These are phyloP conservation scores for Pyrrhoderma noxium DNA, from an alignment of 1,284 basidiomycete species.

Conservation along the genomic window DNA sequence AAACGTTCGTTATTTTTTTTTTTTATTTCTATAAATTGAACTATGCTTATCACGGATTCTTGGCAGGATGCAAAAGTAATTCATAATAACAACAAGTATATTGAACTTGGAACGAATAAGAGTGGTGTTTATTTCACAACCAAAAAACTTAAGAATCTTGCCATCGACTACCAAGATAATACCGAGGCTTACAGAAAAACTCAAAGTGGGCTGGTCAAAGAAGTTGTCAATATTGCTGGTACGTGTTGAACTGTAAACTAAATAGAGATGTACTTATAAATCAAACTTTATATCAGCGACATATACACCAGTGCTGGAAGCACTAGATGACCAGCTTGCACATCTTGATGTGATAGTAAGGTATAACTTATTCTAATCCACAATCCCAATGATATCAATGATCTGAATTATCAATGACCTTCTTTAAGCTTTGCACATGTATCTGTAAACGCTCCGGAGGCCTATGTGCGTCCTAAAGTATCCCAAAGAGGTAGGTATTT, in stretches of 20 bases:
- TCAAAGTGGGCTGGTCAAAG: conserved; percentile 83
- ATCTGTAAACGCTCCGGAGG: conserved; percentile 77
- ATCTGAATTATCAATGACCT: conserved; percentile 3
- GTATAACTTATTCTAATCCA: conserved; percentile 32
- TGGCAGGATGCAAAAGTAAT: conserved; percentile 76
- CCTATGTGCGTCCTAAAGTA: conserved; percentile 81
- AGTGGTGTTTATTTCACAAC: conserved; percentile 94
- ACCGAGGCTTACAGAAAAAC: conserved; percentile 67
- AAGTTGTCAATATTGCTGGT: conserved; percentile 92
- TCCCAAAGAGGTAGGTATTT: conserved; percentile 67
- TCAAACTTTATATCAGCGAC: conserved; percentile 51
- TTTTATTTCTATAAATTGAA: not conserved
- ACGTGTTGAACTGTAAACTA: conserved; percentile 25
- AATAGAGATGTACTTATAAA: not conserved
- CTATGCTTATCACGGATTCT: not conserved
- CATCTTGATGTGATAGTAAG: conserved; percentile 89
- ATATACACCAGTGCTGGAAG: conserved; percentile 86
- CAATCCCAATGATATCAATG: not conserved
- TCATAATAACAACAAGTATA: conserved; percentile 64
- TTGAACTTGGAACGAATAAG: conserved; percentile 83
- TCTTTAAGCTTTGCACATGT: conserved; percentile 80
- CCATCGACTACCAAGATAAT: conserved; percentile 68
- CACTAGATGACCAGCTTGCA: conserved; percentile 82
- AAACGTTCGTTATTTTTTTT: conserved; percentile 50
- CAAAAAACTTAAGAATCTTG: conserved; percentile 60